Evolutionary conservation across 768 basidiomycete genomes (phyloP).

Genomic region (Amanita pseudoporphyria): DNA sequence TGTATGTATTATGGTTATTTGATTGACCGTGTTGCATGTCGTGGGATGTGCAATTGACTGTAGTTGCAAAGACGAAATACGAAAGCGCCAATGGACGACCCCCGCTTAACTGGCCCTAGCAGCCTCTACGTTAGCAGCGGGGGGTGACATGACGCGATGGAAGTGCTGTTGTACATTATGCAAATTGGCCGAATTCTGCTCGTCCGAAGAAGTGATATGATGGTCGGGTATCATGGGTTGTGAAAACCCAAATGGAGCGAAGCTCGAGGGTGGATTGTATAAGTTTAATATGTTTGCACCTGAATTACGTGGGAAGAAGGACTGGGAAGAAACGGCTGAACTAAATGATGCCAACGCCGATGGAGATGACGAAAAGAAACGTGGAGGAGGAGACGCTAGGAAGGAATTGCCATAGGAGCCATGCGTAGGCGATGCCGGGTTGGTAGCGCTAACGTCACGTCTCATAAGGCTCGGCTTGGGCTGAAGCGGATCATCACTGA

Average conservation of each 20-base stretch:
- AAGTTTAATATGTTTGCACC: slow-evolving; percentile 17
- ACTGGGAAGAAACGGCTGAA: slow-evolving; percentile 16
- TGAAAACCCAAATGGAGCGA: slow-evolving; percentile 28
- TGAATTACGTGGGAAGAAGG: slow-evolving; percentile 24
- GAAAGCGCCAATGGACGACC: not conserved
- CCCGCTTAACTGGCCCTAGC: slow-evolving; percentile 30
- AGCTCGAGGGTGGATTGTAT: slow-evolving; percentile 20
- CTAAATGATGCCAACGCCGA: slow-evolving; percentile 18
- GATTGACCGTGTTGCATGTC: slow-evolving; percentile 12
- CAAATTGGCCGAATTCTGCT: slow-evolving; percentile 23
- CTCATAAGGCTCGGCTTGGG: slow-evolving; percentile 13
- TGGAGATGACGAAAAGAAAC: slow-evolving; percentile 33
- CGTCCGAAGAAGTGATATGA: slow-evolving; percentile 5
- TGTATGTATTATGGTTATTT: slow-evolving; percentile 11
- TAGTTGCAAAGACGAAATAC: slow-evolving; percentile 16
- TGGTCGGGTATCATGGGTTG: slow-evolving; percentile 27
- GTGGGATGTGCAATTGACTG: slow-evolving; percentile 17
- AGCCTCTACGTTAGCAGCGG: slow-evolving; percentile 34
- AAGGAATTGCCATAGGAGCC: slow-evolving; percentile 20
- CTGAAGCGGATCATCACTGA: slow-evolving; percentile 9
- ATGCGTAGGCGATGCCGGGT: slow-evolving; percentile 13
- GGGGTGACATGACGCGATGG: slow-evolving; percentile 22
- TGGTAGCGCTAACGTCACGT: slow-evolving; percentile 14
- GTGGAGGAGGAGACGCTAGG: slow-evolving; percentile 35
- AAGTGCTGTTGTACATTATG: slow-evolving; percentile 26